These are phyloP conservation scores for Zizania latifolia DNA, from an alignment of 176 grass and related monocot species.

Conservation along the genomic window DNA sequence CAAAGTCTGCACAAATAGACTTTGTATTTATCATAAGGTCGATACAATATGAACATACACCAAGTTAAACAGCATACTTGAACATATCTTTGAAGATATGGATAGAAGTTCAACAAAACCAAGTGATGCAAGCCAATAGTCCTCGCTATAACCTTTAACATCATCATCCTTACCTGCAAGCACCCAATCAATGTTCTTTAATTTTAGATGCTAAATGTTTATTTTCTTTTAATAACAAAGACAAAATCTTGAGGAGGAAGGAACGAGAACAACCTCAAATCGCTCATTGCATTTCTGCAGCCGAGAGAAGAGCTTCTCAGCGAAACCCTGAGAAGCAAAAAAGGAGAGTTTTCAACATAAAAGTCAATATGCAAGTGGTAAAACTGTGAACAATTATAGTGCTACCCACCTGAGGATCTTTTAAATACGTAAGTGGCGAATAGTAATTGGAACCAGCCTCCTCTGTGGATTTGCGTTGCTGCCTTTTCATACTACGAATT, in stretches of 20 bases:
- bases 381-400: neutral
- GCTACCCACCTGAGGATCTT: conserved; percentile 72
- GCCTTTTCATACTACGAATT: conserved; percentile 91
- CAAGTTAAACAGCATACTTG: conserved; percentile 46
- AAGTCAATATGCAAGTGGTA: neutral
- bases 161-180: conserved; percentile 89
- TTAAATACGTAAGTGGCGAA: conserved; percentile 78
- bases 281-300: conserved; percentile 86
- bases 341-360: conserved; percentile 2
- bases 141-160: conserved; percentile 86
- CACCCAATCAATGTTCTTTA: conserved; percentile 10
- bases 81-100: conserved; percentile 86
- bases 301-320: conserved; percentile 89
- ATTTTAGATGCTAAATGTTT: conserved; percentile 4
- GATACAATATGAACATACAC: neutral
- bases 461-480: conserved; percentile 62
- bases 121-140: conserved; percentile 81
- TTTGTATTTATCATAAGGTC: neutral
- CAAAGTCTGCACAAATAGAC: neutral
- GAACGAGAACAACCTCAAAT: conserved; percentile 62
- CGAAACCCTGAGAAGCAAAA: conserved; percentile 63
- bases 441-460: conserved; percentile 66
- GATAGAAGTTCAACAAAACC: conserved; percentile 84
- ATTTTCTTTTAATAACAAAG: neutral
- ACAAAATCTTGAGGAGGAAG: neutral